Base-by-base conservation (phyloP, 192 early-diverging fungal species). In the Gamsiella multidivaricata region DNA sequence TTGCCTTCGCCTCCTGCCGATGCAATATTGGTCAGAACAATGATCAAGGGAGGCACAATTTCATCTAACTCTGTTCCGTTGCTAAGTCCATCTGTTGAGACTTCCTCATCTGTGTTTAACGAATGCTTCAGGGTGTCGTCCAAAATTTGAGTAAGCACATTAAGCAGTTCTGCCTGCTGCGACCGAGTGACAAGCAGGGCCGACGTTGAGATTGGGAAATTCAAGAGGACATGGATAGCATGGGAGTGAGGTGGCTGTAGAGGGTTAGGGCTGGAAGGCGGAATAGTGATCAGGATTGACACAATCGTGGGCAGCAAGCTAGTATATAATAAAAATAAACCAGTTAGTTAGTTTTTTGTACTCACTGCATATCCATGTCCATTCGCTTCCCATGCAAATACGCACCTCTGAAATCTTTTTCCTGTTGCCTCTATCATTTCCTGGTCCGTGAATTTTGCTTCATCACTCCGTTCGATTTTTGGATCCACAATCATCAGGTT, bases 211-310 rank as follows among this genome's bases (percentile, higher is more conserved):
- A 83, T 68, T n/a, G 84, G 84, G 31, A 80, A 84, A 39, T 89
- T 85, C 63, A 95, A 72, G 5, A 95, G 71, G 0, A 87, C 86
- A 67, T 95, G 91, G n/a, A 95, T 87, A 0, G 89, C 90, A 79
- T 94, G 92, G 7, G 89, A 88, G 36, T 91, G 85, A 31, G 94
- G 94, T 17, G 94, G 84, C 23, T 84, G 58, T n/a, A 95, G 59
- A 15, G 92, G 89, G 29, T 83, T 65, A 23, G 79, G 81, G 2
- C 36, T 51, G 9, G 84, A 65, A 11, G 56, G 73, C 9, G 83
- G 70, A 26, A 86, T 34, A 12, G 69, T 34, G 20, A 54, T 69
- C 25, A 88, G 46, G 36, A 88, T 74, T 2, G 71, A 65, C 11
- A 87, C 69, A 11, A 84, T 83, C 26, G 84, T 80, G 17, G 65